Conservation (phyloP, 441 rosid genomes). For the Corymbia calophylla region DNA sequence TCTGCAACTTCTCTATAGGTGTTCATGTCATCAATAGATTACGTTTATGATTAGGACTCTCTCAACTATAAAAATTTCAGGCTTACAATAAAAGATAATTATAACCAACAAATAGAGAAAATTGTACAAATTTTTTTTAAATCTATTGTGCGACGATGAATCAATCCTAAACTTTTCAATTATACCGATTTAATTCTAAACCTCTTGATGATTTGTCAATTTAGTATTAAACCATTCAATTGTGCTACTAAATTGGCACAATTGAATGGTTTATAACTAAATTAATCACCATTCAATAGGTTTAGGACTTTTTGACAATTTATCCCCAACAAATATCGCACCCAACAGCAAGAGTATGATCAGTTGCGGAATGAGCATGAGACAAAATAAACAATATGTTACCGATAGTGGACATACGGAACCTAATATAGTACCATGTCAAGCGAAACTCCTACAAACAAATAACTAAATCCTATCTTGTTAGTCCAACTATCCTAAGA, state of each 20-base stretch:
- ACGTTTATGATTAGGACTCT: too few species aligned
- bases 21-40: neutral
- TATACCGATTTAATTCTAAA: too few species aligned
- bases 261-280: too few species aligned
- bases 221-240: too few species aligned
- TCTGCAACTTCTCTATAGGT: neutral
- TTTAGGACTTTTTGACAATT: too few species aligned
- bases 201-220: too few species aligned
- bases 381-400: neutral
- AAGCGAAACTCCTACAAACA: neutral
- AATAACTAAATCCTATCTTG: neutral
- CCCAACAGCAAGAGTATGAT: neutral
- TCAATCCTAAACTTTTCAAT: too few species aligned
- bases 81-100: neutral
- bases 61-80: neutral
- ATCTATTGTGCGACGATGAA: too few species aligned
- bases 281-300: too few species aligned
- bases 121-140: too few species aligned
- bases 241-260: too few species aligned
- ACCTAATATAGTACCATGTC: neutral
- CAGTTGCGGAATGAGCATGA: neutral
- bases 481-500: neutral
- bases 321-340: neutral
- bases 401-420: neutral
- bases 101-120: too few species aligned